Conservation (phyloP, 2,329 filamentous ascomycete species). For the Zymoseptoria tritici region DNA sequence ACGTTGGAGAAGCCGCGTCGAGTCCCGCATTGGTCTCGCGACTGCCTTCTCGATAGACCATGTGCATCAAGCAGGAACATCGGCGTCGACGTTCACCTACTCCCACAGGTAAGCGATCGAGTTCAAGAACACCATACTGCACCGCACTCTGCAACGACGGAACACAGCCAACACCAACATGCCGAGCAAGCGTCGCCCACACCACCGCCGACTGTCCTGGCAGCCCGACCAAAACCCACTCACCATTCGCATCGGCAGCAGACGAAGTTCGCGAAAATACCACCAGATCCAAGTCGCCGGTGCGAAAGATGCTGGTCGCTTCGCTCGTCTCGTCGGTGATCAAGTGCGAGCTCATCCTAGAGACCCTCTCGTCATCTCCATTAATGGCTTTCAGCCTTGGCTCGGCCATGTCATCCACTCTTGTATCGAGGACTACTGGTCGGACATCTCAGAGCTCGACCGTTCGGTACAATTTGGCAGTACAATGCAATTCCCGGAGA, state of each 20-base stretch:
- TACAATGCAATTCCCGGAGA: conserved; percentile 31
- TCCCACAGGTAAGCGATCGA: too few species aligned
- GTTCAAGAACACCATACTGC: too few species aligned
- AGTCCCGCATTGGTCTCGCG: too few species aligned
- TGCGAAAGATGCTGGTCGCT: conserved; percentile 23
- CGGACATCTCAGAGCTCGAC: conserved; percentile 28
- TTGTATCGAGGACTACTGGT: conserved; percentile 29
- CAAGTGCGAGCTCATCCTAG: conserved; percentile 25
- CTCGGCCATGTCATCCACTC: conserved; percentile 28
- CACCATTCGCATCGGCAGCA: conserved; percentile 26
- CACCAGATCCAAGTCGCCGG: conserved; percentile 23
- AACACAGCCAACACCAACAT: background rate
- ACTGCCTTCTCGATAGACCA: too few species aligned
- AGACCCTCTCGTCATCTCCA: conserved; percentile 25
- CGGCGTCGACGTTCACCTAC: too few species aligned
- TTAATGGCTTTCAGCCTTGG: conserved; percentile 31
- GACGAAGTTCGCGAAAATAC: conserved; percentile 22
- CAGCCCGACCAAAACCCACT: conserved; percentile 19
- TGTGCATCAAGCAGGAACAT: too few species aligned
- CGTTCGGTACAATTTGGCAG: conserved; percentile 29
- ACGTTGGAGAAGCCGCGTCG: too few species aligned
- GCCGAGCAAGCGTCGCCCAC: conserved; percentile 8
- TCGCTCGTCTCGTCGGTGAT: conserved; percentile 27
- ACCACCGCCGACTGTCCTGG: conserved; percentile 20
- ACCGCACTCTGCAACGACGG: too few species aligned